Percentiles rank a stretch among this genome's conserved stretches.
phyloP scores from a whole-genome alignment of 768 basidiomycete genomes.

The Coprinopsis sp. region DNA sequence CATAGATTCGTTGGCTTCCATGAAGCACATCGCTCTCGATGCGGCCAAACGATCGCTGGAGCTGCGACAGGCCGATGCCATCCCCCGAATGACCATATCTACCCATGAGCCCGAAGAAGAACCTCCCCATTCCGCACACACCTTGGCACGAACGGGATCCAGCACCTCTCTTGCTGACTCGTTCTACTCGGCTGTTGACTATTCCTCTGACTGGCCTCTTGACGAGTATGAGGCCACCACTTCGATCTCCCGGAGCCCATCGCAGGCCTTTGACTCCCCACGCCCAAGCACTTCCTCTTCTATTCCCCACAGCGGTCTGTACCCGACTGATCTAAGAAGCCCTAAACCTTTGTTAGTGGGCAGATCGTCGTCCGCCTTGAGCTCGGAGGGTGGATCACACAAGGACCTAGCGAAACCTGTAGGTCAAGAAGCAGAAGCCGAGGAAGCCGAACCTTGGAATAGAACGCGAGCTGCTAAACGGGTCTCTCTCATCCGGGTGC shows the following conservation, averaged over 20 bases:
- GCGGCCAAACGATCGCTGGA: conserved; percentile 67
- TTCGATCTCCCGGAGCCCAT: conserved; percentile 27
- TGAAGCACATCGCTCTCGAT: conserved; percentile 67
- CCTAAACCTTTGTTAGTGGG: not conserved
- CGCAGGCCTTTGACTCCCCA: conserved; percentile 32
- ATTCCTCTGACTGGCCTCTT: conserved; percentile 44
- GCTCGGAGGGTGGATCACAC: conserved; percentile 8
- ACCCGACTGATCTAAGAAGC: conserved; percentile 16
- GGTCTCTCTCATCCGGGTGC: conserved; percentile 75
- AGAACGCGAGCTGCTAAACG: conserved; percentile 81
- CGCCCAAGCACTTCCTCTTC: conserved; percentile 30
- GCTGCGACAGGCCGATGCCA: conserved; percentile 30
- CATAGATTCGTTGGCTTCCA: conserved; percentile 56
- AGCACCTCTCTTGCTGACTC: conserved; percentile 52
- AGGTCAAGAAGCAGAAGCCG: conserved; percentile 44
- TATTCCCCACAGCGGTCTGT: conserved; percentile 24
- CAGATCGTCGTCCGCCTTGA: conserved; percentile 15
- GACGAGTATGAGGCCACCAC: conserved; percentile 29
- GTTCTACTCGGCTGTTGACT: conserved; percentile 66
- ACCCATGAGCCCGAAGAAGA: conserved; percentile 22
- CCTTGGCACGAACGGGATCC: conserved; percentile 30
- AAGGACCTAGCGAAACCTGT: not conserved
- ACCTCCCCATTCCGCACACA: conserved; percentile 13
- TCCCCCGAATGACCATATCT: conserved; percentile 36
- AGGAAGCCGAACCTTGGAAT: conserved; percentile 87